Evolutionary conservation across 208 protist species (phyloP), one percentile per base, ranked within the genome.

Genomic region (Endotrypanum monterogeii): DNA sequence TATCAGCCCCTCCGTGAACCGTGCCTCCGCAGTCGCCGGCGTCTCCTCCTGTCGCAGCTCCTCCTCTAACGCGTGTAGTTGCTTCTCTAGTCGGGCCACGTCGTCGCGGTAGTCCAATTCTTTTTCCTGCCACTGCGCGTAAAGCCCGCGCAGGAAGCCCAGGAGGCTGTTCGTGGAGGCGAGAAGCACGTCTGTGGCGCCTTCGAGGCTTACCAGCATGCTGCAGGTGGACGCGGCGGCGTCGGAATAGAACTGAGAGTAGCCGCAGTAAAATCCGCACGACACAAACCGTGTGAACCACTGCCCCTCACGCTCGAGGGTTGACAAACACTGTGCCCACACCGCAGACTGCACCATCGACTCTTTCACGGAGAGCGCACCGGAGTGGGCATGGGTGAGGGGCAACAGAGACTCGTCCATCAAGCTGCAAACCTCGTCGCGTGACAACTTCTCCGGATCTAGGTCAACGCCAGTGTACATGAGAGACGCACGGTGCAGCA

Each of bases 21-120:
- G 78, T 52, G 79, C 81, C 67, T 92, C 83, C 35, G 87, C 86
- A 28, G 82, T 80, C 1, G 85, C 79, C 11, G 74, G 54, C 6
- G 89, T 88, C 50, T 74, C 81, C 57, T 88, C 84, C 44, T 86
- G 84, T 23, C 57, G 72, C 52, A 96, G 80, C 69, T 73, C 63
- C 18, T 84, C 63, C 28, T 84, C 71, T 25, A 87, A 50, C 12
- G 58, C 54, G 52, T 63, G 46, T 67, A 92, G 81, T 67, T 87
- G 86, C 69, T 48, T 60, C 75, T 96, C 92, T 41, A 92, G 71
- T 61, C 51, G 62, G 18, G 72, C 71, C 28, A 95, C 75, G 16
- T 58, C 69, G 63, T 96, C 92, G 37, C 84, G 80, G 81, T 92
- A 84, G 74, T 94, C 89, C 54, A 84, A 78, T n/a, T 81, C 77